Evolutionary conservation across 2,329 filamentous ascomycete genomes (phyloP), one percentile per base, ranked within the genome.

Genomic region (Sporothrix brunneoviolacea): DNA sequence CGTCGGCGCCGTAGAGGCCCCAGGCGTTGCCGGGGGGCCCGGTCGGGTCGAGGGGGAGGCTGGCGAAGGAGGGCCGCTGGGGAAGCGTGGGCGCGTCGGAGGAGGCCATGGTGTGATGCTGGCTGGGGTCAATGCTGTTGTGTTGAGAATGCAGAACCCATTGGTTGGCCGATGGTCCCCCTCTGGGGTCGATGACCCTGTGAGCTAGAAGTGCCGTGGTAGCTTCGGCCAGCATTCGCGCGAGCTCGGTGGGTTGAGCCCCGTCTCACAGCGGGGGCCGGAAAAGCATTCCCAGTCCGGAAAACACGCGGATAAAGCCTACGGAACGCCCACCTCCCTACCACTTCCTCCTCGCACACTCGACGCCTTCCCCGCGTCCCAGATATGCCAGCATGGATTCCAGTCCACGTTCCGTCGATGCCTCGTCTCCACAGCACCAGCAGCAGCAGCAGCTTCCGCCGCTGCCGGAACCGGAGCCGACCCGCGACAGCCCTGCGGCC

Each of bases 1-100:
- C 67, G 37, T 70, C 67, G 58, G 73, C 70, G 41, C 55, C 57
- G 51, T 75, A 77, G 4, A 78, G 16, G 3, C 75, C 75, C 76
- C 75, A 79, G 18, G 60, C 60, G 39, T 59, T 64, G 0, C 59
- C 55, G 3, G 57, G 57, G 4, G 59, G 60, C 22, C 57, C 58
- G 10, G 22, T 35, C 30, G 51, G 52, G 15, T 60, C 57, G 10
- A 54, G 45, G 6, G 58, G 60, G 4, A 62, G 55, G 8, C 50
- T 37, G 18, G 53, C 49, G 32, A 62, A 61, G 3, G 54, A 45
- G 12, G 57, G 57, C 4, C 54, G 59, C 10, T 82, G 81, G 1
- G 72, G 50, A 15, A 47, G n/a, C n/a, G n/a, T 10, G 24, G 24
- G 6, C 6, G 24, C 24, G 24, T n/a, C n/a, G n/a, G n/a, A n/a